Base-by-base conservation (phyloP, 352 stramenopile species). In the Globisporangium viniferum region DNA sequence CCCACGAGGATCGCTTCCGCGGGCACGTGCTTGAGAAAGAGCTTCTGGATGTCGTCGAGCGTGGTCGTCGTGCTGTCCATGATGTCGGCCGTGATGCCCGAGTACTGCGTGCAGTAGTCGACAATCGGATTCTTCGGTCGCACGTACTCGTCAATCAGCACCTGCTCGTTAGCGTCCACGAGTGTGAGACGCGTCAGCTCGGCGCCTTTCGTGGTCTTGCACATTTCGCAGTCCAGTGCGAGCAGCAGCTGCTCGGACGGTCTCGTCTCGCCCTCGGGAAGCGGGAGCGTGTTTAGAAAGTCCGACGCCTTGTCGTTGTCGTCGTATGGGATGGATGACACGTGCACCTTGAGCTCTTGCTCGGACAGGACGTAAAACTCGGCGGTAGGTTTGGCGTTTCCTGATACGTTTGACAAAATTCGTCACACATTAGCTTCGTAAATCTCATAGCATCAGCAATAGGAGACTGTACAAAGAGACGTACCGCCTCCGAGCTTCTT, bases 191-290 rank as follows among this genome's bases (percentile, higher is more conserved):
- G 82, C 15, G 86, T 81, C 14, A 95, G 76, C 69, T 95, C 88
- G n/a, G 91, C 73, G n/a, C 84, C 83, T 70, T 93, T 94, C 20
- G 89, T 96, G 14, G 86, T 95, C 22, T 79, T 79, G 57, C 88
- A 93, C 89, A 97, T 97, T 31, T 97, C 89, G 66, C 89, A 97
- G 68, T 97, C 89, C 36, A 97, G 62, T 29, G 86, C 88, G 1
- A 96, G 71, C 48, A 96, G 66, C 6, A 90, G 69, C 27, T 88
- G 74, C 35, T 82, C 71, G 1, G 78, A 49, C 35, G 70, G 39
- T 35, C 76, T 72, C 4, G 68, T 76, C 9, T 82, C 70, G 9
- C 73, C 76, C 14, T 79, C 64, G 0, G 62, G 27, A 4, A 90
- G 62, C 12, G 77, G 75, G 31, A 64, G 69, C 4, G 85, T 92